These are phyloP conservation scores for Laburnicola sp. DNA, from an alignment of 2,329 filamentous ascomycete genomes.

Conservation along the genomic window DNA sequence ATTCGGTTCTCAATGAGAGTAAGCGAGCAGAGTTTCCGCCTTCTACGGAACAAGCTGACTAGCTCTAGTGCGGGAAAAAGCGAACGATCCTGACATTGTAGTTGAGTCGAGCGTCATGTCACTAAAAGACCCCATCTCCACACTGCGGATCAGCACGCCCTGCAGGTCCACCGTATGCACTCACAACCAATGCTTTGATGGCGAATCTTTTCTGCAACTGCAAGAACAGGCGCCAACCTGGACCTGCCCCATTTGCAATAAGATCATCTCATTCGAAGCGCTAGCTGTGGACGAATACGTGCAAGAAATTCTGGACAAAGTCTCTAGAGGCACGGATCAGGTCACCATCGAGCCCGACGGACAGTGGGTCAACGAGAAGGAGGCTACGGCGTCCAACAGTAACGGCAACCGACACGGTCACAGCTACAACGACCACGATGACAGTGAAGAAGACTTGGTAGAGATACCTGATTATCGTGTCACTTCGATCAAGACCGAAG, in stretches of 20 bases:
- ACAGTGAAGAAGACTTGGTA: slow-evolving; percentile 51
- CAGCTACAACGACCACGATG: slow-evolving; percentile 46
- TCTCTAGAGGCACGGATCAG: slow-evolving; percentile 72
- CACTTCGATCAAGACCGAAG: slow-evolving; percentile 47
- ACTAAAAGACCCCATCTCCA: slow-evolving; percentile 89
- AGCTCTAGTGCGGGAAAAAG: slow-evolving; percentile 71
- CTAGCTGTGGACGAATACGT: slow-evolving; percentile 93
- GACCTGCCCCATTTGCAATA: slow-evolving; percentile 94
- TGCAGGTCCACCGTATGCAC: slow-evolving; percentile 78
- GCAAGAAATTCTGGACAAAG: slow-evolving; percentile 78
- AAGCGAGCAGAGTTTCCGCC: slow-evolving; percentile 38
- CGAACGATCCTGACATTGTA: slow-evolving; percentile 85
- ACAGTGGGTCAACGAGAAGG: slow-evolving; percentile 64
- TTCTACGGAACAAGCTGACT: slow-evolving; percentile 10
- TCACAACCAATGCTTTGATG: slow-evolving; percentile 95
- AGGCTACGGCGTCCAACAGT: slow-evolving; percentile 46
- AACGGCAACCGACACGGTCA: slow-evolving; percentile 22
- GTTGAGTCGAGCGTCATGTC: slow-evolving; percentile 87
- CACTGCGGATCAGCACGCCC: slow-evolving; percentile 76
- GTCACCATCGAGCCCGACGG: slow-evolving; percentile 90
- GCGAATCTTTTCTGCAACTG: slow-evolving; percentile 84
- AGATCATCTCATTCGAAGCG: slow-evolving; percentile 75
- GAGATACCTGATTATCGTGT: slow-evolving; percentile 49
- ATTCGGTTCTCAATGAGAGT: slow-evolving; percentile 83
- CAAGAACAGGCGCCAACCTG: slow-evolving; percentile 97